phyloP scores from a whole-genome alignment of 495 filamentous ascomycete species.

The Lentithecium fluviatile region DNA sequence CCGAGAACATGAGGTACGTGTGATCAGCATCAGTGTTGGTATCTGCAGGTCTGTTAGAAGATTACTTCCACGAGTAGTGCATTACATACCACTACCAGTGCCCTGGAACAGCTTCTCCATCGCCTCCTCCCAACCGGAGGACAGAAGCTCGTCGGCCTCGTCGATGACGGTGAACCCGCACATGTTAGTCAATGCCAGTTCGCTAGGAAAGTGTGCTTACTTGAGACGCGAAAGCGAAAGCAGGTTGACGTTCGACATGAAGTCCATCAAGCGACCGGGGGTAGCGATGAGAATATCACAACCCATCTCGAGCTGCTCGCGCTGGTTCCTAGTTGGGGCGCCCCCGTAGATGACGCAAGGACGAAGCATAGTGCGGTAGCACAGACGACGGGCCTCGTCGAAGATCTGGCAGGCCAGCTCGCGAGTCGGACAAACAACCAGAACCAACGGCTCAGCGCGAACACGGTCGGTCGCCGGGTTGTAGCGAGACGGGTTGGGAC shows the following conservation, averaged over 20 bases:
- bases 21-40: constrained; percentile 77
- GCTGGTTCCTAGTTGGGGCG: constrained; percentile 63
- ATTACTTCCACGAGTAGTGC: constrained; percentile 12
- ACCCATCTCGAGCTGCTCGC: constrained; percentile 69
- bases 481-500: constrained; percentile 57
- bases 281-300: constrained; percentile 89
- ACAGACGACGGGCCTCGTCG: constrained; percentile 84
- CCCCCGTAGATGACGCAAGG: constrained; percentile 92
- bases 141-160: constrained; percentile 90
- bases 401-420: constrained; percentile 94
- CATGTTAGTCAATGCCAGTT: constrained; percentile 5
- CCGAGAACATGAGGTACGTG: constrained; percentile 90
- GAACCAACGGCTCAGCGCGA: constrained; percentile 78
- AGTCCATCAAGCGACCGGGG: constrained; percentile 79
- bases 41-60: constrained; percentile 36
- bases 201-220: constrained; percentile 47
- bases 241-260: constrained; percentile 66
- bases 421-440: constrained; percentile 82
- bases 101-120: constrained; percentile 71
- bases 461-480: constrained; percentile 47
- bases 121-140: constrained; percentile 69
- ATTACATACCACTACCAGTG: constrained; percentile 57
- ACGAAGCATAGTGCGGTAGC: constrained; percentile 90
- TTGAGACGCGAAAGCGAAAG: constrained; percentile 73
- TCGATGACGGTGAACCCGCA: constrained; percentile 80